Conservation (phyloP, 129 eudicot species). For the Pittosporum tobira region DNA sequence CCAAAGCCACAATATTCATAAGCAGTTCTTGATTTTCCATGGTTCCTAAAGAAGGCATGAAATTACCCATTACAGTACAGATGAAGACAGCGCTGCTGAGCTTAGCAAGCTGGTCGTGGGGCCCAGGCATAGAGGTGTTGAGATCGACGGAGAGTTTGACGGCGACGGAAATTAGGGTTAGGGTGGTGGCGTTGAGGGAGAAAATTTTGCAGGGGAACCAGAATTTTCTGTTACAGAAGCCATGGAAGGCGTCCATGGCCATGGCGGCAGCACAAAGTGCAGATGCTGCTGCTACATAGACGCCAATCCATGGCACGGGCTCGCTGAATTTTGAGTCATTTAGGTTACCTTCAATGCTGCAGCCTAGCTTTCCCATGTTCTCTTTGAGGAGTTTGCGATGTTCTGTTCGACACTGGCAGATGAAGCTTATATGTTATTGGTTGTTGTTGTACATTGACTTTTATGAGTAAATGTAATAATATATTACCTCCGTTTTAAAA, state of each 20-base stretch:
- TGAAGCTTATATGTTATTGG: too few species aligned
- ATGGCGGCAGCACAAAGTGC: conserved; percentile 35
- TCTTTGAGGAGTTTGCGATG: too few species aligned
- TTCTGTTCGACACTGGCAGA: too few species aligned
- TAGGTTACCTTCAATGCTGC: conserved; percentile 35
- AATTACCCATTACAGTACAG: conserved; percentile 56
- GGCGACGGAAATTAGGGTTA: conserved; percentile 39
- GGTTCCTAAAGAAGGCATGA: conserved; percentile 56
- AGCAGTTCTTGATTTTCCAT: conserved; percentile 56
- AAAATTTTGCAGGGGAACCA: conserved; percentile 61
- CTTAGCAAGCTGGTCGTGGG: conserved; percentile 56
- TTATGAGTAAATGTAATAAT: too few species aligned
- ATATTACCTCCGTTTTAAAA: too few species aligned
- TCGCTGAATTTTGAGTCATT: conserved; percentile 33
- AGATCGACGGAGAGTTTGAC: conserved; percentile 55
- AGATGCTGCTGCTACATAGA: conserved; percentile 44
- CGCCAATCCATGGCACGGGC: conserved; percentile 59
- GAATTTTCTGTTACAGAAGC: conserved; percentile 33
- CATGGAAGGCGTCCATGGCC: conserved; percentile 40
- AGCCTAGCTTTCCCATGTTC: conserved; percentile 37
- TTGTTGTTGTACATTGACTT: too few species aligned
- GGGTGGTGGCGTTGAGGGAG: conserved; percentile 48
- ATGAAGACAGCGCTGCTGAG: conserved; percentile 55
- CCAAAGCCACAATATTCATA: conserved; percentile 54
- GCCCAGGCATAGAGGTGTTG: conserved; percentile 57